Percentiles rank a stretch among this genome's conserved stretches.
Conservation (phyloP, 352 stramenopile genomes). For the Pythium sp. region DNA sequence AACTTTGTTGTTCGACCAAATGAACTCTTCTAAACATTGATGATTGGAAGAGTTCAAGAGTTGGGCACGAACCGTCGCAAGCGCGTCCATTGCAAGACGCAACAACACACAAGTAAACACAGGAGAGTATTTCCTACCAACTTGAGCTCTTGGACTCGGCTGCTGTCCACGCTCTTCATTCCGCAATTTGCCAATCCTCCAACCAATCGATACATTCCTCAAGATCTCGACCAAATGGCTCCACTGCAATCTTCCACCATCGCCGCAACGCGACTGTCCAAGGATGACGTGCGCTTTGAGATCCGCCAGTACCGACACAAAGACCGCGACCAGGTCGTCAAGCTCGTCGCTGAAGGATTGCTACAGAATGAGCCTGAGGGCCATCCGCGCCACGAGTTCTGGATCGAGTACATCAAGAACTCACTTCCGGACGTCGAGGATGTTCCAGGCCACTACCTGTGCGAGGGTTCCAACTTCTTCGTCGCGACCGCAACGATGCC, state of each 20-base stretch:
- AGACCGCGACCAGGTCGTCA: slow-evolving; percentile 15
- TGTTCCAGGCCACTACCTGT: slow-evolving; percentile 10
- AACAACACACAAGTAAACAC: too few relatives aligned
- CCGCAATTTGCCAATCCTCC: neutral
- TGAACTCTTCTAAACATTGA: neutral
- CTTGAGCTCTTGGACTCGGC: neutral
- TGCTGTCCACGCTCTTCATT: neutral
- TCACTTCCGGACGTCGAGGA: slow-evolving; percentile 21
- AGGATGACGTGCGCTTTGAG: neutral
- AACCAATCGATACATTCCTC: neutral
- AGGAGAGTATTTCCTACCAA: neutral
- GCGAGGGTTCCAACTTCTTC: slow-evolving; percentile 14
- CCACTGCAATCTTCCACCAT: neutral
- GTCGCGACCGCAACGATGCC: neutral
- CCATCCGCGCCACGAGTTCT: slow-evolving; percentile 13
- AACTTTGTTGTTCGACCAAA: neutral
- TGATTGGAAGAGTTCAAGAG: neutral
- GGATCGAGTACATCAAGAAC: slow-evolving; percentile 19
- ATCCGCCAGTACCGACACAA: slow-evolving; percentile 19
- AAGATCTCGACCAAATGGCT: neutral
- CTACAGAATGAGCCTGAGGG: slow-evolving; percentile 10
- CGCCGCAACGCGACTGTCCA: neutral
- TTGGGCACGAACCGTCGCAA: neutral
- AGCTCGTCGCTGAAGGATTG: slow-evolving; percentile 21
- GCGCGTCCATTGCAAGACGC: neutral